Base-by-base conservation (phyloP, 768 basidiomycete genomes). In the Gymnopilus junonius region DNA sequence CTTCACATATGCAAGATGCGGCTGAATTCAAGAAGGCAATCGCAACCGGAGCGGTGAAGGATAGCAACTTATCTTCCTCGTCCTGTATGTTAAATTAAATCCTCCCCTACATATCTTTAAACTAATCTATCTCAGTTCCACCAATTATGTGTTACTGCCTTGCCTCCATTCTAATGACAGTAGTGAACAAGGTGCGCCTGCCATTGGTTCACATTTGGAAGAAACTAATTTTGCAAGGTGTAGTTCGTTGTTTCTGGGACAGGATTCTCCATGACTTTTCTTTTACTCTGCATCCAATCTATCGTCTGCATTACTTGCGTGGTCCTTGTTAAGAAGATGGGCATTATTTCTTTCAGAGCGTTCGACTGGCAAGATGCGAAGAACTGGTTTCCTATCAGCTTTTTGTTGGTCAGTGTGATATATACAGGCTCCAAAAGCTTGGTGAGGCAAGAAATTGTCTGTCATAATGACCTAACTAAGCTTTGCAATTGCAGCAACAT, bases 341-440 rank as follows among this genome's bases (percentile, higher is more conserved):
- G 93, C 29, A 72, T 96, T 42, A 93, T 97, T 68, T 88, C 89
- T 12, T 94, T 98, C 80, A 86, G 95, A 58, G 82, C 87, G 65
- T 95, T 95, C 70, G 89, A 94, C 75, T 75, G 78, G 67, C 82
- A 87, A 68, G 95, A 97, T 70, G 95, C 95, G 29, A 95, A 90
- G 73, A 79, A 83, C 46, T 99, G 97, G 97, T 93, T 96, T 76
- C 96, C 96, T 14, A 92, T 99, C 71, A 96, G 94, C 68, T 89
- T 90, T 67, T 79, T 96, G 66, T 88, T 99, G 45, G 97, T 99
- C 53, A 84, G 83, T 56, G 97, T 99, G 51, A 99, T 99, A 71
- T 99, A 99, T 75, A 98, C 97, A 0, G 97, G 97, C 3, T 95
- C 94, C 23, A 99, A 99, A 77, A 94, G 93, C 73, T 80, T 99